Percentiles rank a stretch among this genome's conserved stretches.
Evolutionary conservation across 2,329 filamentous ascomycete species (phyloP).

Genomic region (Sphaerulina musiva): DNA sequence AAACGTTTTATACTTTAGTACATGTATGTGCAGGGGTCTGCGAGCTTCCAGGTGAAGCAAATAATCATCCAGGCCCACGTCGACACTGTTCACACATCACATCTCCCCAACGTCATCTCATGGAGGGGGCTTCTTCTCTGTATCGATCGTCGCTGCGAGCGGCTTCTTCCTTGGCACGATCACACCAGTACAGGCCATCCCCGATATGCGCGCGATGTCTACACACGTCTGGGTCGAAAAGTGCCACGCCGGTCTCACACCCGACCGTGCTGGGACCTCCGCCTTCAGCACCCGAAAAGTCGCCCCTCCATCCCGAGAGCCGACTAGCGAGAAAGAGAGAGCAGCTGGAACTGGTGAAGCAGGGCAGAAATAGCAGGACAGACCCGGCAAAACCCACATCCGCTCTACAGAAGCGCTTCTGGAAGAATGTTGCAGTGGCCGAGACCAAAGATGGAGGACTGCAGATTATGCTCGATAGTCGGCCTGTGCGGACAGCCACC

Average conservation of each 20-base stretch:
- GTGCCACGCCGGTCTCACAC: constrained; percentile 51
- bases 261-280: constrained; percentile 55
- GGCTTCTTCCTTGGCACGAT: constrained; percentile 31
- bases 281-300: constrained; percentile 50
- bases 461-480: constrained; percentile 67
- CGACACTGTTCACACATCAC: background rate
- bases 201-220: constrained; percentile 34
- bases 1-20: background rate
- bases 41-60: background rate
- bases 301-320: constrained; percentile 44
- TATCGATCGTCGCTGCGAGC: constrained; percentile 20
- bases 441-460: constrained; percentile 56
- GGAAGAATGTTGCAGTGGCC: constrained; percentile 72
- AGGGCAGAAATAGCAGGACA: constrained; percentile 40
- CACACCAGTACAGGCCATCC: constrained; percentile 10
- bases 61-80: background rate
- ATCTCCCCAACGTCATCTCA: background rate
- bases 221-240: constrained; percentile 38
- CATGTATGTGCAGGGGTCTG: background rate
- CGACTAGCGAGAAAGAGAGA: constrained; percentile 44
- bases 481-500: constrained; percentile 70
- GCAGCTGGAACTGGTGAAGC: constrained; percentile 45
- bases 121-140: constrained; percentile 21
- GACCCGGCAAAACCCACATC: constrained; percentile 42
- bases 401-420: constrained; percentile 68